phyloP scores from a whole-genome alignment of 2,329 filamentous ascomycete genomes.

The Peltaster fructicola region DNA sequence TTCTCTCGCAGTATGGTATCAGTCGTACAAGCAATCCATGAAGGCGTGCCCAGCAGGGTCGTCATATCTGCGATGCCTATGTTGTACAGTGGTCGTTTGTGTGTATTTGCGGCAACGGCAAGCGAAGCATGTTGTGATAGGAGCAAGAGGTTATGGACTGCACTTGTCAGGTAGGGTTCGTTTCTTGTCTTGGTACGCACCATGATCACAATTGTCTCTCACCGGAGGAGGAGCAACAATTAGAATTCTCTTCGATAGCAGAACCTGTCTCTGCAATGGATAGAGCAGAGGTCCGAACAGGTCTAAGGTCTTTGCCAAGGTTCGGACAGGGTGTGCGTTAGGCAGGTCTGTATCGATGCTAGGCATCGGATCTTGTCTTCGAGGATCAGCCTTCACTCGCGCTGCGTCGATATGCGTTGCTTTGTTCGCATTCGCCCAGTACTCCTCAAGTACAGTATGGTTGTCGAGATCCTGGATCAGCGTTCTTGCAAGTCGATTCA shows the following conservation, averaged over 20 bases:
- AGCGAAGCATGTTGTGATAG: no score
- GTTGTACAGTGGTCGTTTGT: constrained; percentile 81
- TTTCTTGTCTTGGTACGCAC: no score
- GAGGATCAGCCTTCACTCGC: no score
- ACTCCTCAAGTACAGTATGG: constrained; percentile 50
- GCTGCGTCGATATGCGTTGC: not conserved
- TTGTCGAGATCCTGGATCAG: constrained; percentile 44
- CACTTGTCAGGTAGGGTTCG: no score
- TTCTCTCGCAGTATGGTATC: constrained; percentile 86
- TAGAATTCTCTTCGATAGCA: constrained; percentile 74
- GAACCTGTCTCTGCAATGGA: constrained; percentile 69
- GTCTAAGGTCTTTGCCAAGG: constrained; percentile 58
- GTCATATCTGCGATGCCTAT: constrained; percentile 80
- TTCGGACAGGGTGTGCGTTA: constrained; percentile 58
- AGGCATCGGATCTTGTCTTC: no score
- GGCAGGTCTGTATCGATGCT: not conserved
- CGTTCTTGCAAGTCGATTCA: constrained; percentile 60
- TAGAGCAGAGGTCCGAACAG: constrained; percentile 84
- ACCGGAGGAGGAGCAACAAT: constrained; percentile 78
- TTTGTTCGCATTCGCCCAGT: constrained; percentile 46
- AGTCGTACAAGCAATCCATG: constrained; percentile 94
- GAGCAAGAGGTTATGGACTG: constrained; percentile 88
- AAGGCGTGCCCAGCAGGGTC: constrained; percentile 57
- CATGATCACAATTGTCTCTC: constrained; percentile 54
- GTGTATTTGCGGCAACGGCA: no score